Percentiles rank a stretch among this genome's conserved stretches.
These are phyloP conservation scores for Lichtheimia corymbifera DNA, from an alignment of 371 early-diverging fungal species.

Conservation along the genomic window DNA sequence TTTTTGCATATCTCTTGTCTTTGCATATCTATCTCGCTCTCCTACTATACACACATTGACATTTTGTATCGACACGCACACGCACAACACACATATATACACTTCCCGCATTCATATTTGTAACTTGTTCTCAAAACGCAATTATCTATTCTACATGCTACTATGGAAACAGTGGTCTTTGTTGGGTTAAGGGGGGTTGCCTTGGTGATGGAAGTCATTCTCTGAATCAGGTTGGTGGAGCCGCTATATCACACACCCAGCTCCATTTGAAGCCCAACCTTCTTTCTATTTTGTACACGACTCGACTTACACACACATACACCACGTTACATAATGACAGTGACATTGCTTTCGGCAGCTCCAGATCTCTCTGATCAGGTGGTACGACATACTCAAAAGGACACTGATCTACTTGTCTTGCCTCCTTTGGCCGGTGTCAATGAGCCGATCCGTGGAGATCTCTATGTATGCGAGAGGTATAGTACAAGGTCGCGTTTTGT, in stretches of 20 bases:
- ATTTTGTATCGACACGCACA: background rate
- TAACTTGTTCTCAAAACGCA: too few relatives aligned
- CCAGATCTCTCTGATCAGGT: slow-evolving; percentile 32
- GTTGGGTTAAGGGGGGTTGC: too few relatives aligned
- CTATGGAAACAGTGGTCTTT: too few relatives aligned
- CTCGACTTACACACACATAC: background rate
- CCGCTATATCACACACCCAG: too few relatives aligned
- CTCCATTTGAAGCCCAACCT: too few relatives aligned
- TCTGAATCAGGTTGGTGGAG: too few relatives aligned
- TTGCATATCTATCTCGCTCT: background rate
- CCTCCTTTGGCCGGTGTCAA: slow-evolving; percentile 42
- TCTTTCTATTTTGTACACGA: background rate
- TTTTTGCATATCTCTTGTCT: background rate
- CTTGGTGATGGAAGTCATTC: too few relatives aligned
- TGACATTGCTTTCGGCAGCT: slow-evolving; percentile 39
- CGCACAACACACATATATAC: background rate
- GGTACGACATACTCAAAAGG: slow-evolving; percentile 36
- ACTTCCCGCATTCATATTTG: too few relatives aligned
- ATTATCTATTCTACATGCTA: too few relatives aligned
- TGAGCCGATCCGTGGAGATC: slow-evolving; percentile 32
- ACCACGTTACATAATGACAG: slow-evolving; percentile 32
- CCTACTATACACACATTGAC: background rate
- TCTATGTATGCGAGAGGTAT: slow-evolving; percentile 49
- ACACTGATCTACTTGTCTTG: slow-evolving; percentile 30
- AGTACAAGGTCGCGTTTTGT: background rate